Percentiles rank a stretch among this genome's conserved stretches.
Conservation (phyloP, 2,329 filamentous ascomycete genomes). For the Immersiporthe knoxdaviesiana region DNA sequence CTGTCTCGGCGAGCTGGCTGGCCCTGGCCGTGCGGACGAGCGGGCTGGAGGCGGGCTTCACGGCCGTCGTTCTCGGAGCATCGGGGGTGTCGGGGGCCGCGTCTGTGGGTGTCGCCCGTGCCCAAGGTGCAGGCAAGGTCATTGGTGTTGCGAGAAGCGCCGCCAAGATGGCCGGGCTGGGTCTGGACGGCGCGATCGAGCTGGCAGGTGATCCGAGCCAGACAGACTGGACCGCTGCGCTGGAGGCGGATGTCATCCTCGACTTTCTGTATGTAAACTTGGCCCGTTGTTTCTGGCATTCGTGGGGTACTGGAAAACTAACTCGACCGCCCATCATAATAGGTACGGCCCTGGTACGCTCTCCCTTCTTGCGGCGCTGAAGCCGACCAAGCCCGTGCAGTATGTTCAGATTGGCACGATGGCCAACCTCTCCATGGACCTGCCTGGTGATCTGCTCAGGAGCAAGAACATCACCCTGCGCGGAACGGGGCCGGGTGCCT, state of each 20-base stretch:
- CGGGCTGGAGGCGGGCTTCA: slow-evolving; percentile 46
- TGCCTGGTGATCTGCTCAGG: slow-evolving; percentile 50
- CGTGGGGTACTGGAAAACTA: neutral
- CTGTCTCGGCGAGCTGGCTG: slow-evolving; percentile 62
- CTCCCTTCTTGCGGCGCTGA: slow-evolving; percentile 47
- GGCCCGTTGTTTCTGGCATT: neutral
- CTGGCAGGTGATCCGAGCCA: slow-evolving; percentile 44
- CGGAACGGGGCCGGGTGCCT: slow-evolving; percentile 51
- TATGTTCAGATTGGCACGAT: slow-evolving; percentile 57
- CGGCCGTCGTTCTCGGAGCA: slow-evolving; percentile 55
- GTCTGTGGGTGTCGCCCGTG: slow-evolving; percentile 51
- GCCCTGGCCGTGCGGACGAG: slow-evolving; percentile 50
- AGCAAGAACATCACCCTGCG: slow-evolving; percentile 52
- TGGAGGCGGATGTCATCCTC: slow-evolving; percentile 56
- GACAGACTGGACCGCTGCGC: slow-evolving; percentile 49
- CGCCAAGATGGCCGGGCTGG: slow-evolving; percentile 46
- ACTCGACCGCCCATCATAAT: neutral
- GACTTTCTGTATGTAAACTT: slow-evolving; percentile 56
- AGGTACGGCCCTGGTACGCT: slow-evolving; percentile 49
- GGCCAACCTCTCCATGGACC: slow-evolving; percentile 39
- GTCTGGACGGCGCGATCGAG: slow-evolving; percentile 50
- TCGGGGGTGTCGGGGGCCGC: slow-evolving; percentile 56
- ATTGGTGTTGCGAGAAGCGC: slow-evolving; percentile 56
- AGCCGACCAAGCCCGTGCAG: slow-evolving; percentile 48
- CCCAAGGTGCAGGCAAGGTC: slow-evolving; percentile 52